Percentiles rank a stretch among this genome's conserved stretches.
phyloP scores from a whole-genome alignment of 371 early-diverging fungal genomes.

The Catenaria anguillulae region DNA sequence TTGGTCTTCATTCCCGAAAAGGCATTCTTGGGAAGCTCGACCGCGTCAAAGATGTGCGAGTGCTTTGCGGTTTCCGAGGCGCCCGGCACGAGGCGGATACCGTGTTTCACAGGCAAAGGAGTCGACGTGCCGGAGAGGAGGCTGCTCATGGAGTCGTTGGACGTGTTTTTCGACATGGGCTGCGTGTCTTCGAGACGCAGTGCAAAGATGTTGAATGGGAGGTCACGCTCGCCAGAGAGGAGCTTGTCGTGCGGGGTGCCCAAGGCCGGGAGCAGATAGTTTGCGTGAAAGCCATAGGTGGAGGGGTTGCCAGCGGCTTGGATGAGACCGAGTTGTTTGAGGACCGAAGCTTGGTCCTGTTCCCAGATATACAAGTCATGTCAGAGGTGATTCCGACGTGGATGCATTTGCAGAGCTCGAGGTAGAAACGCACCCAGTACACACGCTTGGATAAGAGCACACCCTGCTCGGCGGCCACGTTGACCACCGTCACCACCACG shows the following conservation, averaged over 20 bases:
- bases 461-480: neutral
- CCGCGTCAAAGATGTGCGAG: neutral
- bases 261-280: neutral
- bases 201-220: neutral
- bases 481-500: neutral
- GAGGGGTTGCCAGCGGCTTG: neutral
- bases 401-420: too few species aligned
- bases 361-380: too few species aligned
- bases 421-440: neutral
- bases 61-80: neutral
- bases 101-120: neutral
- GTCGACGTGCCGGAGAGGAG: neutral
- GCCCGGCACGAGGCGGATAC: neutral
- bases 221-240: neutral
- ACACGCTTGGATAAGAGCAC: neutral
- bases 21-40: neutral
- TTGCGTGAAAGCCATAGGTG: neutral
- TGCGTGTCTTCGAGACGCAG: neutral
- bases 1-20: neutral
- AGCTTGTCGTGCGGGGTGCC: neutral
- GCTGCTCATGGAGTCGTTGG: neutral
- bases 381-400: too few species aligned
- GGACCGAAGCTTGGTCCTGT: neutral
- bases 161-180: neutral
- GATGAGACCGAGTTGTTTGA: neutral